phyloP scores from a whole-genome alignment of 1,139 yeast genomes.

The Nematodospora anomalae region DNA sequence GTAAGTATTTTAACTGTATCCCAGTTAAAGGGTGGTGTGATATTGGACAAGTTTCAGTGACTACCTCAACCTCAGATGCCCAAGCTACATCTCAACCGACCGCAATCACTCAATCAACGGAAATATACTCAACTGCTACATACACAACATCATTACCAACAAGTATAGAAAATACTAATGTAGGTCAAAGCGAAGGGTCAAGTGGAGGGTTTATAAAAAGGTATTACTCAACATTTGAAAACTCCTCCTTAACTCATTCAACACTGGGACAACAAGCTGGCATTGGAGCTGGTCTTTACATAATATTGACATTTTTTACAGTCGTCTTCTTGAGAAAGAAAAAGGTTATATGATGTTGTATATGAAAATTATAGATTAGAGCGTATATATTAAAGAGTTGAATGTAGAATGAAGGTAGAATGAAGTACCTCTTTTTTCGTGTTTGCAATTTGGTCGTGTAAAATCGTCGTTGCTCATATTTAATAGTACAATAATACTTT shows the following conservation, averaged over 20 bases:
- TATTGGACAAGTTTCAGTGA: conserved; percentile 47
- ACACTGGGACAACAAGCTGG: conserved; percentile 3
- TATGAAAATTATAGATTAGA: not conserved
- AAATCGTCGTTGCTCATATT: too few relatives aligned
- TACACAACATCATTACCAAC: conserved; percentile 15
- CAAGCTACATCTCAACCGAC: conserved; percentile 6
- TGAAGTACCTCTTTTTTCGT: too few relatives aligned
- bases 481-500: too few relatives aligned
- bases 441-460: not conserved
- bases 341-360: conserved; percentile 11
- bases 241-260: not conserved
- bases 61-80: conserved; percentile 14
- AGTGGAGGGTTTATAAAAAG: conserved; percentile 5
- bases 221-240: not conserved
- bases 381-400: too few relatives aligned
- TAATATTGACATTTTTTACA: conserved; percentile 18
- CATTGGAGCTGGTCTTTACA: conserved; percentile 18
- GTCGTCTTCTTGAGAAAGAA: conserved; percentile 17
- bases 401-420: too few relatives aligned
- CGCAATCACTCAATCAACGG: conserved; percentile 7
- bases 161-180: conserved; percentile 13
- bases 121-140: conserved; percentile 10
- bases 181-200: conserved; percentile 4
- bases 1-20: conserved; percentile 69
- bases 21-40: conserved; percentile 79